Percentiles rank a stretch among this genome's conserved stretches.
Conservation (phyloP, 306 rosid species). For the Cucumis cinereus region DNA sequence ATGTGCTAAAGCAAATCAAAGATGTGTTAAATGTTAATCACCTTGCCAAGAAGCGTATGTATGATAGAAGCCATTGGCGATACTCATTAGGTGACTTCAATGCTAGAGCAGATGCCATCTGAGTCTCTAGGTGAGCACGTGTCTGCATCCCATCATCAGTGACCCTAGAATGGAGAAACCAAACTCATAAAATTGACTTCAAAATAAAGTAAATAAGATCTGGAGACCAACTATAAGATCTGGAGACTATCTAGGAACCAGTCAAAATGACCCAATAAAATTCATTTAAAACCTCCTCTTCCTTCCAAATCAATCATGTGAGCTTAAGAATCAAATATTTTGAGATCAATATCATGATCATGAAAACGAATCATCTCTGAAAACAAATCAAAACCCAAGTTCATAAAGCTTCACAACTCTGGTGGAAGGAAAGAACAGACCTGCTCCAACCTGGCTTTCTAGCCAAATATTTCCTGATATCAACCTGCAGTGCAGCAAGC, state of each 20-base stretch:
- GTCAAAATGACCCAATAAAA: neutral
- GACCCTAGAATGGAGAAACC: constrained; percentile 33
- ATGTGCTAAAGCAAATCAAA: neutral
- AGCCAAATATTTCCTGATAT: constrained; percentile 87
- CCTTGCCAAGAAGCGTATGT: constrained; percentile 91
- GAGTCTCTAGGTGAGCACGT: constrained; percentile 94
- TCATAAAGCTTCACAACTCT: neutral
- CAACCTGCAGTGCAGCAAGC: constrained; percentile 92
- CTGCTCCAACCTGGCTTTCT: constrained; percentile 99
- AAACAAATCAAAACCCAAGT: neutral
- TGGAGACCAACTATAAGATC: neutral
- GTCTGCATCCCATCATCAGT: constrained; percentile 97
- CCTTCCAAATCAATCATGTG: neutral
- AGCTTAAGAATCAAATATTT: neutral
- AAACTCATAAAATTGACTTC: neutral
- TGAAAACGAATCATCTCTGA: neutral
- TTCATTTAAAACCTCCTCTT: neutral
- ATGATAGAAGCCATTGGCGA: constrained; percentile 79
- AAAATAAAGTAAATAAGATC: neutral
- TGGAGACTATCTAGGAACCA: neutral
- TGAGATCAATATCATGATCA: neutral
- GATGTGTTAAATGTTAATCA: constrained; percentile 9
- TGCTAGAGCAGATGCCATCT: constrained; percentile 77
- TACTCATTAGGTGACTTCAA: constrained; percentile 85
- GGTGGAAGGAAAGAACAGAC: constrained; percentile 32